Evolutionary conservation across 306 rosid genomes (phyloP), one percentile per base, ranked within the genome.

Genomic region (Notholithocarpus densiflorus): DNA sequence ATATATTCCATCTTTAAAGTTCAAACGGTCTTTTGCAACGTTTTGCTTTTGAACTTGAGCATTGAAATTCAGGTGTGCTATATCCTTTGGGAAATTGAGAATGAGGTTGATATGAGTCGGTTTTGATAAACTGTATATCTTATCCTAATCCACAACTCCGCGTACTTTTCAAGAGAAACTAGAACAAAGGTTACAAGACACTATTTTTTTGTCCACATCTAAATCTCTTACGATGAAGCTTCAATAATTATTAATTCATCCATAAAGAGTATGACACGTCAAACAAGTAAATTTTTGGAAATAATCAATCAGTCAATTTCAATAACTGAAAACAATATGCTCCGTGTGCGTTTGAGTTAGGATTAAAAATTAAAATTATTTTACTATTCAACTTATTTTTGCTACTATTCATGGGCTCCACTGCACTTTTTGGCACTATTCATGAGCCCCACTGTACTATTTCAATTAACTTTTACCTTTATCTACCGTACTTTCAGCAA

Each of bases 351-450:
- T 34, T 3, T 29, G 31, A 4, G 0, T 29, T 29, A 29, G 0
- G 40, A 6, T 6, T 34, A 34, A 34, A 34, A 34, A 34, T 34
- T 34, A 34, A 34, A 6, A 6, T 34, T 34, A 6, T 34, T 34
- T 34, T 0, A 6, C 2, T 6, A 34, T 34, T 6, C 0, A 34
- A 0, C 0, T 6, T 34, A 34, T 6, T 34, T 6, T 34, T 34
- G 0, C 1, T 34, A 34, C 2, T 6, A 34, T 6, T 6, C 0
- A 34, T 34, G 0, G 0, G 0, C 0, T 1, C 0, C 0, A 34
- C 2, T 6, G 0, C 2, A 6, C 9, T 6, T 34, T 6, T 34
- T 6, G 2, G 0, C 9, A 6, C 0, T 34, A 34, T 34, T 34
- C 0, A 34, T 34, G 0, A 1, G 0, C 0, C 3, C 0, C 0